Evolutionary conservation across 2,329 filamentous ascomycete species (phyloP).

Genomic region (Fusarium heterosporum): DNA sequence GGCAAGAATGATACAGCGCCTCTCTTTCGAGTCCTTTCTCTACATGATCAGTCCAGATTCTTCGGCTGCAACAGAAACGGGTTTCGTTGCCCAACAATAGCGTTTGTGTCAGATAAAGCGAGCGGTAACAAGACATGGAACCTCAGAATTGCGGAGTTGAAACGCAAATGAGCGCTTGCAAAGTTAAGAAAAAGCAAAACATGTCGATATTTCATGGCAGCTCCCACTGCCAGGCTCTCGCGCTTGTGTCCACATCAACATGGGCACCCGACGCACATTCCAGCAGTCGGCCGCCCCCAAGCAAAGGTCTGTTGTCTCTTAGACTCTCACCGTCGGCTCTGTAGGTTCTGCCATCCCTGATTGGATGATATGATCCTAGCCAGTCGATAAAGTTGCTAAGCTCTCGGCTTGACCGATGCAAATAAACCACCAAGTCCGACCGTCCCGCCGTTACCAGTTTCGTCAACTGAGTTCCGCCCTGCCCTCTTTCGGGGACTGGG

Average conservation of each 20-base stretch:
- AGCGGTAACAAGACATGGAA: slow-evolving; percentile 9
- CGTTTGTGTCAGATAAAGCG: slow-evolving; percentile 13
- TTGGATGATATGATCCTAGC: slow-evolving; percentile 24
- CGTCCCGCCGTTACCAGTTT: slow-evolving; percentile 31
- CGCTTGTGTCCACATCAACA: slow-evolving; percentile 29
- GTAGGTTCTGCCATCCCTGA: slow-evolving; percentile 16
- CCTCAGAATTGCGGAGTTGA: slow-evolving; percentile 17
- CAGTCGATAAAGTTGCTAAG: slow-evolving; percentile 46
- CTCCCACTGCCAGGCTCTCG: background rate
- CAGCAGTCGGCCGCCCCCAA: slow-evolving; percentile 42
- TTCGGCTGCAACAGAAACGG: slow-evolving; percentile 28
- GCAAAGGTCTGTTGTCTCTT: slow-evolving; percentile 11
- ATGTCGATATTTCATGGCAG: slow-evolving; percentile 7
- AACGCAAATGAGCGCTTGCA: slow-evolving; percentile 21
- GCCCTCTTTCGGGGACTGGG: slow-evolving; percentile 34
- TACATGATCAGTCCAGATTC: slow-evolving; percentile 21
- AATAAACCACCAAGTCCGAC: slow-evolving; percentile 40
- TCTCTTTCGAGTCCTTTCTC: slow-evolving; percentile 8
- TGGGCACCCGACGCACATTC: slow-evolving; percentile 38
- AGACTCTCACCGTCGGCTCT: slow-evolving; percentile 29
- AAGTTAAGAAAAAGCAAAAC: slow-evolving; percentile 21
- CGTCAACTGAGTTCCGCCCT: slow-evolving; percentile 34
- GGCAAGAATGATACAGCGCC: slow-evolving; percentile 9
- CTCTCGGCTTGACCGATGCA: slow-evolving; percentile 46
- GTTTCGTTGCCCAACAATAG: slow-evolving; percentile 16